Base-by-base conservation (phyloP, 495 filamentous ascomycete species). In the Tetracladium setigerum region DNA sequence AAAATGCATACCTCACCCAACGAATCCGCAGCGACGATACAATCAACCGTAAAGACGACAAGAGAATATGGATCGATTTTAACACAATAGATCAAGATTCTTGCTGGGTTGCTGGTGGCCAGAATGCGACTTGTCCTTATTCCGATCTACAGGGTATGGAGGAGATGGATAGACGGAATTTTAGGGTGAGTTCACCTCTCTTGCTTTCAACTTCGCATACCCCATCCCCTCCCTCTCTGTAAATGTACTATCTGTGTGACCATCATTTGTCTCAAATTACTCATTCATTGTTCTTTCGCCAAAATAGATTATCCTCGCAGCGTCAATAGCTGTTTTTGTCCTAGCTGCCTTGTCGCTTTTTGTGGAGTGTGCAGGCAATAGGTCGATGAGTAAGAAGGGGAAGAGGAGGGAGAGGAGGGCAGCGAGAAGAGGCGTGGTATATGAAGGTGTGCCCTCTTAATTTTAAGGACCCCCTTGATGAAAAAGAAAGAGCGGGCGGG, bases 301-400 rank as follows among this genome's bases (percentile, higher is more conserved):
- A 7, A 27, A 7, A 27, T 47, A 53, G 54, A 45, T 55, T 15
- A 72, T 79, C 2, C 72, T 71, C 6, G 67, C 83, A 33, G 78
- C 79, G 8, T 71, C 69, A 0, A 71, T 83, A 22, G 69, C 83
- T 2, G 76, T 84, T 10, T 68, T 74, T 38, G 62, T 82, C 22
- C 64, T 82, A 30, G 67, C 76, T 2, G 74, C 68, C 6, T 60
- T 83, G 64, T 82, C 78, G 1, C 40, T 82, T 12, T 81, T 83
- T 53, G 71, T 81, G 39, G 84, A 84, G 54, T 80, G 76, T 51
- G 80, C 77, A 41, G 68, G 75, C 19, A 82, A 82, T 56, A 56
- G 79, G 7, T 27, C 22, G 22, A 3, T 27, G 22, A 27, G 22
- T 7, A 27, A 27, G 18, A 63, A 74, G 22, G 72, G 66, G 35